Base-by-base conservation (phyloP, 345 rosid species). In the Mercurialis annua region DNA sequence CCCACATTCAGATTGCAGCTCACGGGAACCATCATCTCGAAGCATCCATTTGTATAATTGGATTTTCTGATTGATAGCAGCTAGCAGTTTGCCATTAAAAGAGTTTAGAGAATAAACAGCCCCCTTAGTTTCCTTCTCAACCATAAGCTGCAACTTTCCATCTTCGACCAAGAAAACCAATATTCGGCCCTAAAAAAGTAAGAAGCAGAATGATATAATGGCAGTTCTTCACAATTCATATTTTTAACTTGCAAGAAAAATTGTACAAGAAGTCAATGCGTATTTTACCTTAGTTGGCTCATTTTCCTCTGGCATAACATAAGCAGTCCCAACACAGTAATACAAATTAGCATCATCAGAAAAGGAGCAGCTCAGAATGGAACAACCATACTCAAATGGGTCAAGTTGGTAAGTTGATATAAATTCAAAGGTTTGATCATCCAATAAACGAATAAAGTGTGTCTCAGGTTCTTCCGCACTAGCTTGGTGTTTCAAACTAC, bases 31-130 rank as follows among this genome's bases (percentile, higher is more conserved):
- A 80, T 89, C 99, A 67, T 94, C 99, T 33, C 97, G 80, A 55
- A 81, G 85, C 95, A 85, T 86, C 99, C 97, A 94, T 76, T 89
- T 94, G 70, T 85, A 91, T 71, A 94, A 70, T 76, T 94, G 99
- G 59, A 91, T 89, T 71, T 91, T 91, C 73, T 91, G 91, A 82
- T 89, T 86, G 50, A 94, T 94, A 55, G 90, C 93, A 69, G 99
- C 99, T 16, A 91, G 86, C 64, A 94, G 75, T 77, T 91, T 94
- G 17, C 99, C 99, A 71, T 91, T 91, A 75, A 94, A 94, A 47
- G 95, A 88, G 77, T 89, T 89, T 60, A 94, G 74, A 54, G 92
- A 85, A 75, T 86, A 91, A 26, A 89, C 96, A 10, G 97, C 84
- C 51, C 99, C 97, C 71, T 91, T 87, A 10, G 97, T 94, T 79